phyloP scores from a whole-genome alignment of 257 asterid species.

The Agastache rugosa region DNA sequence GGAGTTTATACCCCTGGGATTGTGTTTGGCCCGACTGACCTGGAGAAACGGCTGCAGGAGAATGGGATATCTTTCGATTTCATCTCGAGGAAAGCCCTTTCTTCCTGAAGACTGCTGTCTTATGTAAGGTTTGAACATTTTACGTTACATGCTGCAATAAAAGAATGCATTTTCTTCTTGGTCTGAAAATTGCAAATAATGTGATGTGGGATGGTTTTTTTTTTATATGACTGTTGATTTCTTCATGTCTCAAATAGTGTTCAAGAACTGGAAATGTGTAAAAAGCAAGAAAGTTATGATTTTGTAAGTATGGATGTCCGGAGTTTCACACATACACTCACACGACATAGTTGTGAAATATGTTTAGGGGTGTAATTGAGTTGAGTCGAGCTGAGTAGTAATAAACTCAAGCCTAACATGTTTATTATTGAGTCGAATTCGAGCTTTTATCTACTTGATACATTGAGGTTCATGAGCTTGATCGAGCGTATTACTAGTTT shows the following conservation, averaged over 20 bases:
- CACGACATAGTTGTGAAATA: no score
- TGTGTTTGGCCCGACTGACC: slow-evolving; percentile 81
- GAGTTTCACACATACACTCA: neutral
- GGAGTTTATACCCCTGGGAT: slow-evolving; percentile 90
- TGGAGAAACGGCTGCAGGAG: slow-evolving; percentile 68
- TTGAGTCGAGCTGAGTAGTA: no score
- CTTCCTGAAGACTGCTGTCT: slow-evolving; percentile 27
- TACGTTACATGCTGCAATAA: neutral
- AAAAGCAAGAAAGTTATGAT: neutral
- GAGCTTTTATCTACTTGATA: no score
- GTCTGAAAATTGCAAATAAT: neutral
- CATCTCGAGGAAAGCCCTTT: slow-evolving; percentile 59
- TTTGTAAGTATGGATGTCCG: neutral
- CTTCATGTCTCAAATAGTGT: no score
- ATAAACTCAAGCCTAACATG: no score
- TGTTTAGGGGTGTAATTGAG: no score
- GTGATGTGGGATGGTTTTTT: no score
- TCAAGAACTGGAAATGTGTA: no score
- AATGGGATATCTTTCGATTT: slow-evolving; percentile 84
- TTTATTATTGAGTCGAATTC: no score
- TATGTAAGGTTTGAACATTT: neutral
- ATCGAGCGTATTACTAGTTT: no score
- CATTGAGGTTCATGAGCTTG: no score
- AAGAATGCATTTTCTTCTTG: neutral
- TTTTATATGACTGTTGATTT: no score